Base-by-base conservation (phyloP, 2,329 filamentous ascomycete species). In the Aureobasidium subglaciale region DNA sequence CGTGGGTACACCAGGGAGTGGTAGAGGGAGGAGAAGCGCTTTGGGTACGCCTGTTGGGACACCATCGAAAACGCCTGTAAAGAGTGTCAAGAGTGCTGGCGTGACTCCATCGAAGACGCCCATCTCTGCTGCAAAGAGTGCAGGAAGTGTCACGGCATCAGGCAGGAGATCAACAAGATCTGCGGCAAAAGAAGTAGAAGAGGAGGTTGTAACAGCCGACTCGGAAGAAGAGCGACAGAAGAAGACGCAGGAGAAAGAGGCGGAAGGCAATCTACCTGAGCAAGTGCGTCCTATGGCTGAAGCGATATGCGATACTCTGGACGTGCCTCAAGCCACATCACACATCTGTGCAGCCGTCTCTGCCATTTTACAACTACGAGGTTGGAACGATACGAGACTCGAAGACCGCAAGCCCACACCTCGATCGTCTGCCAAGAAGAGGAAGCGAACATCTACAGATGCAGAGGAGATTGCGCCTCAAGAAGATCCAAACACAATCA, bases 251-350 rank as follows among this genome's bases (percentile, higher is more conserved):
- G 40, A 48, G 38, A 25, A 35, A 46, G 50, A 34, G 30, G 20
- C 8, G 8, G n/a, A 41, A 27, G 18, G 24, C 16, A 38, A 16
- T 18, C 27, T 55, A 22, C 54, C 54, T 2, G 15, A 20, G 15
- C 43, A 56, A 27, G 43, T 42, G 25, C 59, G 59, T 37, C 57
- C 60, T 3, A 18, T 64, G 24, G 82, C 84, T 65, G 81, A 85
- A 1, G 78, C 81, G 0, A 79, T 87, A 5, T 65, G 64, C 46
- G 61, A 61, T 43, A 57, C 56, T 20, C 60, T 57, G 4, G 56
- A 42, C 5, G 53, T 48, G 13, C 57, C 60, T 2, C 56, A 57
- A 35, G 62, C 61, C 9, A 59, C 40, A 27, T 58, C 60, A 6
- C 63, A 65, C 46, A 56, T 65, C 13, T 46, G 57, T 16, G 60